These are phyloP conservation scores for Fusarium sp. DNA, from an alignment of 2,329 filamentous ascomycete genomes.

Conservation along the genomic window DNA sequence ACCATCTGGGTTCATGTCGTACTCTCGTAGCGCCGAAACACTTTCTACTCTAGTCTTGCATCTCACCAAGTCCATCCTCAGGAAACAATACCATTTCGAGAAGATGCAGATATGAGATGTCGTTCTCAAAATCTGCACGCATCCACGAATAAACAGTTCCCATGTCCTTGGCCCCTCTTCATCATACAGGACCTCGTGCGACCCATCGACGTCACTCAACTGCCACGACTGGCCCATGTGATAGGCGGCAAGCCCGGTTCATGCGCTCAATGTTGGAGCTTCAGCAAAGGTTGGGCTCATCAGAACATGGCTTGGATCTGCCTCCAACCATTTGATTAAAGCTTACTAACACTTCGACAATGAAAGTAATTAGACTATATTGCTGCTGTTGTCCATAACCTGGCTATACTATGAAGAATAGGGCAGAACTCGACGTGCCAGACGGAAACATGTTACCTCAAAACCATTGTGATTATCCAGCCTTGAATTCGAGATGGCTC, in stretches of 20 bases:
- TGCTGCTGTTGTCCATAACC: background rate
- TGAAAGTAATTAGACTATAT: background rate
- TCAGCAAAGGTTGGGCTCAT: background rate
- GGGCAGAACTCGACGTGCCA: background rate
- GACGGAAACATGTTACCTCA: background rate
- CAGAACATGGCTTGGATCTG: background rate
- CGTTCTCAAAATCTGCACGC: constrained; percentile 5
- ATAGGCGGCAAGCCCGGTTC: constrained; percentile 38
- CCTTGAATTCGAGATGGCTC: background rate
- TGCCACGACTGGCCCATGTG: constrained; percentile 30
- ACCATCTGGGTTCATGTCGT: background rate
- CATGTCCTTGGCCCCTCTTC: constrained; percentile 12
- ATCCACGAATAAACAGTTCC: constrained; percentile 4
- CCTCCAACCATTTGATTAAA: background rate
- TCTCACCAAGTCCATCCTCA: background rate
- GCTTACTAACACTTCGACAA: background rate
- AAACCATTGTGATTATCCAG: background rate
- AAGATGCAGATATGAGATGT: constrained; percentile 12
- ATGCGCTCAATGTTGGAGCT: constrained; percentile 14
- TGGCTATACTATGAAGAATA: background rate
- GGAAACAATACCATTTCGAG: background rate
- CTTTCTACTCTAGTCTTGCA: background rate
- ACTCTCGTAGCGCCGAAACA: background rate
- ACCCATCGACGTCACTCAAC: constrained; percentile 35
- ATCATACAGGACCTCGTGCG: constrained; percentile 18